Base-by-base conservation (phyloP, 1,284 basidiomycete species). In the Naganishia liquefaciens region DNA sequence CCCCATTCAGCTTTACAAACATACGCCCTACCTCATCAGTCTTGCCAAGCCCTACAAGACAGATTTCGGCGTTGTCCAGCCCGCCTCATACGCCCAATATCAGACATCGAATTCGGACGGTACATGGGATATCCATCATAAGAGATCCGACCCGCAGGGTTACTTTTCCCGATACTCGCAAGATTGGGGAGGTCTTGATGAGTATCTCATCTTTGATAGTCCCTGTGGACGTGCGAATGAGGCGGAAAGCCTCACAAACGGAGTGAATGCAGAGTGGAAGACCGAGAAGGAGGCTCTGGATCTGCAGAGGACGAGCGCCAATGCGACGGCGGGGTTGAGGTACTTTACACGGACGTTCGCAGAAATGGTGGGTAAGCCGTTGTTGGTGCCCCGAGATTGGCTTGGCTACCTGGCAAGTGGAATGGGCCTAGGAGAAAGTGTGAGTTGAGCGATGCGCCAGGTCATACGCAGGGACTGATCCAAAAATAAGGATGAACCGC, bases 1-100 rank as follows among this genome's bases (percentile, higher is more conserved):
- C 4, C 15, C 19, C 25, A 27, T 10, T 21, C 21, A 67, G 55
- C 73, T 80, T 53, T 80, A 81, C 75, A 81, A 81, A 70, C 79
- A 81, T 66, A 79, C 79, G 0, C 80, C 80, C 0, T 80, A 77
- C 71, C 71, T 81, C 46, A 74, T 81, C 64, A 76, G 75, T 21
- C 53, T 76, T 11, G 69, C 73, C 23, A 71, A 70, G 50, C 71
- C 73, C 1, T 62, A 69, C 62, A 44, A 54, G 5, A 60, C 49
- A 37, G n/a, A 13, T 11, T 54, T 39, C 19, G 71, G 60, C 5
- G 70, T 72, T 25, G 64, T 71, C 51, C 66, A 69, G 0, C 64
- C 68, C 6, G 69, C 70, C 15, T 77, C 75, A 0, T 77, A 77
- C 58, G 79, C 78, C 23, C 73, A 78, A 63, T 80, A 77, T 65